Conservation (phyloP, 352 stramenopile genomes). For the Phytopythium mirpurense region DNA sequence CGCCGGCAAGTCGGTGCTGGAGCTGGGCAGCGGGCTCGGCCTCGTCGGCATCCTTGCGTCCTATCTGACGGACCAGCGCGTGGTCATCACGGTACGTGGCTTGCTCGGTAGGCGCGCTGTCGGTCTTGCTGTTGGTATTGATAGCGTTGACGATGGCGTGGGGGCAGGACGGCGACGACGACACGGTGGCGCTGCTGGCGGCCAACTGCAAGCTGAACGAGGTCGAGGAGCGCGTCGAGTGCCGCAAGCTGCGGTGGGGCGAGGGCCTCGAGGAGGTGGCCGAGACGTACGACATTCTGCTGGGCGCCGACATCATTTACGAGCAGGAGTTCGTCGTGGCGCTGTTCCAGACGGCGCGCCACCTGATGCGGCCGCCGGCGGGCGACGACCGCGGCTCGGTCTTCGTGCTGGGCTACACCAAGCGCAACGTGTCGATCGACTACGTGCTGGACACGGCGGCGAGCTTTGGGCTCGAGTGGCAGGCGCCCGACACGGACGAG, state of each 20-base stretch:
- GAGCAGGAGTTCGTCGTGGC: slow-evolving; percentile 49
- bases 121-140: neutral
- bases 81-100: slow-evolving; percentile 36
- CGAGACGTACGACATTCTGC: slow-evolving; percentile 46
- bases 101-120: neutral
- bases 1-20: slow-evolving; percentile 30
- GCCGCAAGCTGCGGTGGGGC: slow-evolving; percentile 47
- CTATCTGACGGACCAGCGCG: slow-evolving; percentile 42
- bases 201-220: slow-evolving; percentile 55
- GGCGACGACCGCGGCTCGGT: slow-evolving; percentile 17
- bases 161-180: slow-evolving; percentile 39
- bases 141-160: neutral
- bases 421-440: slow-evolving; percentile 64
- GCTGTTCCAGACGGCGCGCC: slow-evolving; percentile 45
- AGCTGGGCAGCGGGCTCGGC: slow-evolving; percentile 52
- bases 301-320: slow-evolving; percentile 65
- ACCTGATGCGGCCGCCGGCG: slow-evolving; percentile 26
- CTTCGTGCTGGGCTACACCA: slow-evolving; percentile 59
- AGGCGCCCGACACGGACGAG: slow-evolving; percentile 37
- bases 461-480: slow-evolving; percentile 61
- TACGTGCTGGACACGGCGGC: slow-evolving; percentile 49
- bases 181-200: slow-evolving; percentile 37
- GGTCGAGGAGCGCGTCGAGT: slow-evolving; percentile 29
- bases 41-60: slow-evolving; percentile 54
- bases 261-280: slow-evolving; percentile 30